Evolutionary conservation across 2,329 filamentous ascomycete species (phyloP).

Genomic region (Colletotrichum eremochloae): DNA sequence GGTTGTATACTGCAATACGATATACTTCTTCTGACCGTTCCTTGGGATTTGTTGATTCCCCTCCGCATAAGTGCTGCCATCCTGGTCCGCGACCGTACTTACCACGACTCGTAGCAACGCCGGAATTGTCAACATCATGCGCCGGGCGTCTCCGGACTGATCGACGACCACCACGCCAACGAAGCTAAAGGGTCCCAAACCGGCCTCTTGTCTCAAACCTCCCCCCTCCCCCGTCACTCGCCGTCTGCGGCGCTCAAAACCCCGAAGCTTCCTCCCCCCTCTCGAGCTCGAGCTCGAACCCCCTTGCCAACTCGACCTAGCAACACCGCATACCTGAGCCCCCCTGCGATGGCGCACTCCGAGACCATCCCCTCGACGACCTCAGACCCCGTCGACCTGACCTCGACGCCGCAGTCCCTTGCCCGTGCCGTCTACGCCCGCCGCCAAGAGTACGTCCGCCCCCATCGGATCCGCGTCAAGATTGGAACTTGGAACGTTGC

Average conservation of each 20-base stretch:
- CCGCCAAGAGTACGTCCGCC: conserved; percentile 82
- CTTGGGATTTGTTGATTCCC: neutral
- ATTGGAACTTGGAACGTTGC: conserved; percentile 97
- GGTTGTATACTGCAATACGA: neutral
- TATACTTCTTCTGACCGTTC: neutral
- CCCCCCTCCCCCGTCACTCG: neutral
- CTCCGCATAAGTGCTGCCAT: conserved; percentile 27
- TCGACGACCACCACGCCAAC: conserved; percentile 15
- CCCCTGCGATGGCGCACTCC: conserved; percentile 28
- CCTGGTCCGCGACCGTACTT: conserved; percentile 36
- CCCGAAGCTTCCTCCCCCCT: neutral
- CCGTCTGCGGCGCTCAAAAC: neutral
- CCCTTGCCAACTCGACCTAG: conserved; percentile 1
- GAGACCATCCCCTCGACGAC: conserved; percentile 46
- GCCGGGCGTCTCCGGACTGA: conserved; percentile 37
- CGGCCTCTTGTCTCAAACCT: conserved; percentile 19
- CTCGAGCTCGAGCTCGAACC: neutral
- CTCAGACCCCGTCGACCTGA: conserved; percentile 60
- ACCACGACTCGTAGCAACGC: conserved; percentile 28
- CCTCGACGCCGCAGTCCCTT: conserved; percentile 68
- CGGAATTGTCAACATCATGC: conserved; percentile 38
- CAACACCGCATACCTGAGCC: conserved; percentile 14
- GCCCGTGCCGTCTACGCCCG: conserved; percentile 78
- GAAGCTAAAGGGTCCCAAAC: conserved; percentile 5
- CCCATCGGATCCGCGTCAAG: conserved; percentile 84